These are phyloP conservation scores for Naegleria lovaniensis DNA, from an alignment of 208 protist genomes.

Conservation along the genomic window DNA sequence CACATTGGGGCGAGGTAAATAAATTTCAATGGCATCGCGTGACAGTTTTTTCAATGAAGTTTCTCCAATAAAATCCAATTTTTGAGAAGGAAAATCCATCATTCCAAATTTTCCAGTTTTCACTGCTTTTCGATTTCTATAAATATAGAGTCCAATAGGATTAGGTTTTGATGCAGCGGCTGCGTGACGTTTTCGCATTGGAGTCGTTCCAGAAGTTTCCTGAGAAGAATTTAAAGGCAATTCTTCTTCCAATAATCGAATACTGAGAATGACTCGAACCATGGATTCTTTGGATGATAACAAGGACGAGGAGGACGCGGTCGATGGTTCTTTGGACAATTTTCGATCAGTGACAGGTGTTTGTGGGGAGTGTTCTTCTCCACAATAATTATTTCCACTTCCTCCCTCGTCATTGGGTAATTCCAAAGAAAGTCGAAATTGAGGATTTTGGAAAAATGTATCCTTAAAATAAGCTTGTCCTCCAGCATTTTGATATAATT, in stretches of 20 bases:
- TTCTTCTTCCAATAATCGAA: background rate
- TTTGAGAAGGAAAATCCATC: background rate
- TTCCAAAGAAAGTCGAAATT: background rate
- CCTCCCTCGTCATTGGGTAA: background rate
- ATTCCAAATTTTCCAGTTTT: background rate
- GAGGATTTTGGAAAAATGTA: background rate
- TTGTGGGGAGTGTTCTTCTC: background rate
- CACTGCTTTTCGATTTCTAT: background rate
- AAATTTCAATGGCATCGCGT: background rate
- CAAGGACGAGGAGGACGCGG: too few species aligned
- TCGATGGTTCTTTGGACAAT: too few species aligned
- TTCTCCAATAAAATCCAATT: background rate
- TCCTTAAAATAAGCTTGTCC: background rate
- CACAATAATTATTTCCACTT: background rate
- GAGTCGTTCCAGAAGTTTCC: background rate
- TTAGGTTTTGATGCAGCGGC: background rate
- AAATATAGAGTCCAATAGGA: background rate
- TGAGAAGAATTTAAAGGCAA: too few species aligned
- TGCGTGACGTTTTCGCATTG: background rate
- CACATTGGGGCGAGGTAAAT: background rate
- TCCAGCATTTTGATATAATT: background rate
- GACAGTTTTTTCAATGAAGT: background rate
- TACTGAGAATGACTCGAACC: background rate
- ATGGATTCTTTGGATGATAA: background rate
- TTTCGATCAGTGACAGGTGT: background rate